phyloP scores from a whole-genome alignment of 768 basidiomycete genomes.

The Lactarius indigo region DNA sequence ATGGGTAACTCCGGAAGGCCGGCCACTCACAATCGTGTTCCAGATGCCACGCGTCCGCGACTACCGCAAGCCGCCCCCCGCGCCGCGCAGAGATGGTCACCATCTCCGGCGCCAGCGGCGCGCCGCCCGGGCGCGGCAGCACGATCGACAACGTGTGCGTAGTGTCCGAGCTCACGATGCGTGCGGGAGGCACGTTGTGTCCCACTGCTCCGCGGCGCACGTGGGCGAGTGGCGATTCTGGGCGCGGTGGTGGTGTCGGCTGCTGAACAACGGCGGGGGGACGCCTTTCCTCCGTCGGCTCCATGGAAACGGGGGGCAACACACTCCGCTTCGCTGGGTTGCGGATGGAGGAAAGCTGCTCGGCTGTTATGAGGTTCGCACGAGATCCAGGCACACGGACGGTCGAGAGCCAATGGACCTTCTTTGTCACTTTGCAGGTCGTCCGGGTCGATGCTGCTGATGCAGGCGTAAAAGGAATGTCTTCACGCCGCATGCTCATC shows the following conservation, averaged over 20 bases:
- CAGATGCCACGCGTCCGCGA: conserved; percentile 23
- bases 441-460: background rate
- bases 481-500: background rate
- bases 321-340: no score
- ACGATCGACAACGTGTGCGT: conserved; percentile 7
- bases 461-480: background rate
- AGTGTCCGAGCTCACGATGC: background rate
- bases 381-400: background rate
- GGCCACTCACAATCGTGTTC: conserved; percentile 19
- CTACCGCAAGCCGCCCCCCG: conserved; percentile 11
- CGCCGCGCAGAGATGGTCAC: conserved; percentile 16
- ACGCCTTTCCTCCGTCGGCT: no score
- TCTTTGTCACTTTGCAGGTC: background rate
- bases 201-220: conserved; percentile 1
- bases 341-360: no score
- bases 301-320: background rate
- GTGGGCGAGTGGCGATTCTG: conserved; percentile 16
- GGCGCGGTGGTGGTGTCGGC: background rate
- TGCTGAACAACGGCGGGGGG: no score
- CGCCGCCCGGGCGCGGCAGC: conserved; percentile 18
- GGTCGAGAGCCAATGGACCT: background rate
- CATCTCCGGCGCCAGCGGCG: conserved; percentile 16
- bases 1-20: background rate
- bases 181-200: background rate
- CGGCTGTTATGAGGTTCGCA: background rate